phyloP scores from a whole-genome alignment of 2,329 filamentous ascomycete genomes.

The Thelonectria rubi region DNA sequence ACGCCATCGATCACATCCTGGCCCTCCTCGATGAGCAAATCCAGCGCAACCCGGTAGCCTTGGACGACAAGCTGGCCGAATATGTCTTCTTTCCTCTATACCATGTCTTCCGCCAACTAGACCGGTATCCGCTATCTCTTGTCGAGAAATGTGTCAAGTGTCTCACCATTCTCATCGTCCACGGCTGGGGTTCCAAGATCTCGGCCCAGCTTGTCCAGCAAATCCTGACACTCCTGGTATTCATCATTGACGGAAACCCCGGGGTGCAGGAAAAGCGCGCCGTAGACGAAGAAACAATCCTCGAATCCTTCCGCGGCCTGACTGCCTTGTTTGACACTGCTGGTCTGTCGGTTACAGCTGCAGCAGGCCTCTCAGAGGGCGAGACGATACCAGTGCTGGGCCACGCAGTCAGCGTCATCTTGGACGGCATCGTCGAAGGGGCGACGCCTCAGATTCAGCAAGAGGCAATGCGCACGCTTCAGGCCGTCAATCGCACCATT shows the following conservation, averaged over 20 bases:
- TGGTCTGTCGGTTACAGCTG: constrained; percentile 58
- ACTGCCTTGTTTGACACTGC: constrained; percentile 70
- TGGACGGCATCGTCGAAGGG: constrained; percentile 76
- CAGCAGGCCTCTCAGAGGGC: constrained; percentile 61
- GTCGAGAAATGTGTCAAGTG: constrained; percentile 82
- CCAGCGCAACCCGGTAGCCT: constrained; percentile 53
- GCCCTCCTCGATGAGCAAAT: constrained; percentile 57
- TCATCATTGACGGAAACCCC: constrained; percentile 79
- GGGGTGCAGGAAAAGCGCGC: constrained; percentile 56
- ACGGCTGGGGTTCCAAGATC: constrained; percentile 82
- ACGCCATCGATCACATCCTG: constrained; percentile 57
- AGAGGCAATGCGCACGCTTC: constrained; percentile 72
- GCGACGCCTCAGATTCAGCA: constrained; percentile 74
- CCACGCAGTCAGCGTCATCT: constrained; percentile 80
- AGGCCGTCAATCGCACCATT: constrained; percentile 69
- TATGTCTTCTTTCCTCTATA: constrained; percentile 95
- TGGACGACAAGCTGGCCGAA: constrained; percentile 88
- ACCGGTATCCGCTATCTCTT: constrained; percentile 73
- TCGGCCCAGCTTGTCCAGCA: constrained; percentile 80
- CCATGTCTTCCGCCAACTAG: constrained; percentile 81
- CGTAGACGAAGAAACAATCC: constrained; percentile 76
- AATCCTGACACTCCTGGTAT: constrained; percentile 83
- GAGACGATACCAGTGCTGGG: constrained; percentile 80
- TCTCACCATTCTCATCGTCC: constrained; percentile 74
- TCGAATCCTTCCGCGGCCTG: constrained; percentile 76